Conservation (phyloP, 805 yeast genomes). For the Clavispora phyllophila region DNA sequence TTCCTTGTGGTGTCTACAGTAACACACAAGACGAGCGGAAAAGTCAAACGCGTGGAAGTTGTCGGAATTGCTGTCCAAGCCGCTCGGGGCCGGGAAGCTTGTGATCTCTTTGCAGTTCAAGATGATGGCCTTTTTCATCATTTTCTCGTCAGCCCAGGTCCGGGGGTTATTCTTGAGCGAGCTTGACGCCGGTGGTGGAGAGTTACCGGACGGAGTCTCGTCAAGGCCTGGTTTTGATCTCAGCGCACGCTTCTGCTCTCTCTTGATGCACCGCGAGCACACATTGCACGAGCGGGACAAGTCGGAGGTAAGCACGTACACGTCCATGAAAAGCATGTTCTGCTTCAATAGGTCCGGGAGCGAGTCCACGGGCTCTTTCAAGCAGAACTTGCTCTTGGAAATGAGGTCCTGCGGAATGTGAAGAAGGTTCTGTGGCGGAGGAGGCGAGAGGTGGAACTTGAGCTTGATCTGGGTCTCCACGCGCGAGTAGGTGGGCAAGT, state of each 20-base stretch:
- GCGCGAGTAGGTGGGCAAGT: slow-evolving; percentile 76
- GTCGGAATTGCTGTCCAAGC: slow-evolving; percentile 24
- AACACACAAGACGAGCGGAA: slow-evolving; percentile 81
- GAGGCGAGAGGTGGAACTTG: slow-evolving; percentile 61
- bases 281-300: slow-evolving; percentile 55
- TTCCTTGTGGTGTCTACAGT: slow-evolving; percentile 93
- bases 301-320: slow-evolving; percentile 68
- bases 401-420: slow-evolving; percentile 86
- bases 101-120: slow-evolving; percentile 89
- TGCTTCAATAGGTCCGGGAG: slow-evolving; percentile 39
- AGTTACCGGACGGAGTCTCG: slow-evolving; percentile 2
- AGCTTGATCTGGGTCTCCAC: slow-evolving; percentile 95
- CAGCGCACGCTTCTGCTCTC: slow-evolving; percentile 92
- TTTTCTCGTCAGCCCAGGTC: slow-evolving; percentile 69
- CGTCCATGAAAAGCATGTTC: slow-evolving; percentile 64
- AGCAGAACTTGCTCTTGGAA: slow-evolving; percentile 78
- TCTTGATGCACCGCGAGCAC: slow-evolving; percentile 82
- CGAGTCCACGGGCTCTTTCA: slow-evolving; percentile 45
- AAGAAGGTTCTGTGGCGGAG: slow-evolving; percentile 67
- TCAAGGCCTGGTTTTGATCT: slow-evolving; percentile 70
- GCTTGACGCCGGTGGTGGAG: slow-evolving; percentile 11
- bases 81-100: slow-evolving; percentile 59
- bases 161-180: slow-evolving; percentile 50
- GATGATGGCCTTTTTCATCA: slow-evolving; percentile 76
- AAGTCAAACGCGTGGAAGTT: slow-evolving; percentile 40